Evolutionary conservation across 345 rosid species (phyloP), one percentile per base, ranked within the genome.

Genomic region (Laguncularia racemosa): DNA sequence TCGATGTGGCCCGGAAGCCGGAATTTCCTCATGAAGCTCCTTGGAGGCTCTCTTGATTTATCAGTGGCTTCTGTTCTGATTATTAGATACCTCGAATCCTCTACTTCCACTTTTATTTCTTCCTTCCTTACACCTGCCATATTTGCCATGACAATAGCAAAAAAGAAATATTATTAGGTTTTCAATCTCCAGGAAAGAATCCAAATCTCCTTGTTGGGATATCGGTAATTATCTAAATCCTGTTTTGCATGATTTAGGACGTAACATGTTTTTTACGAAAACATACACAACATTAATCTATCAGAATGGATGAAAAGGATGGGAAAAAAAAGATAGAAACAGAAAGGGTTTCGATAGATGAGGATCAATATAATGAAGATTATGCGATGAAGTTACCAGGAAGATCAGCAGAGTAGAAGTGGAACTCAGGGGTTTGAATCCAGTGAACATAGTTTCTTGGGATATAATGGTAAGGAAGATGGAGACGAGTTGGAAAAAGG

Each of bases 81-180:
- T 57, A 81, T 68, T 20, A 89, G 69, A 69, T 82, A 86, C 10
- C 50, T 77, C 4, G 88, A 77, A 69, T 89, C 84, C 78, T 89
- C 91, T 10, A 89, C 79, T 66, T 86, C 91, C 49, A 84, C 91
- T 38, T 67, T 82, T 48, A 84, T 86, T 57, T 89, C 91, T 48
- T 84, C 87, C 67, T 84, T 89, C 70, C 76, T 86, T 68, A 80
- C 79, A 50, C 95, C 96, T 86, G 63, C 56, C 56, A 67, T n/a
- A 17, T 9, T 1, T 4, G 40, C 7, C 40, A 48, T 11, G 33
- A 45, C 2, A 72, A 44, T 4, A 38, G 64, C 19, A 33, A 17
- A 44, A 52, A 16, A 61, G 28, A 59, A 20, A 15, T 50, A 59
- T 44, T 11, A 14, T 33, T n/a, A n/a, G n/a, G n/a, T 16, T 2